Evolutionary conservation across 208 protist genomes (phyloP).

Genomic region (Perkinsela sp.): DNA sequence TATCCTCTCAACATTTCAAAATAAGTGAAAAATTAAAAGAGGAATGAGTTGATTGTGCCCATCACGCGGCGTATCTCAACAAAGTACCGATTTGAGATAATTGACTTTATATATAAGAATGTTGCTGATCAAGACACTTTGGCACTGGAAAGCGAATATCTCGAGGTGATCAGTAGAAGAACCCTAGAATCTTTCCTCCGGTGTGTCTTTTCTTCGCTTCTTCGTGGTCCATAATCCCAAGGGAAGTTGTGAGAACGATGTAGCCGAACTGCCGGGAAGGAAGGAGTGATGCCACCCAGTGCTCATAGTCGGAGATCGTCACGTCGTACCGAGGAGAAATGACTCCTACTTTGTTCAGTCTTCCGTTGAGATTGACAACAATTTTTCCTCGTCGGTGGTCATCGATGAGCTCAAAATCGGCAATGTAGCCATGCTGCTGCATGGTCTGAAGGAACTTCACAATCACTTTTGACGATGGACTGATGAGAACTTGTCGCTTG

Average conservation of each 20-base stretch:
- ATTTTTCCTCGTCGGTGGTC: constrained; percentile 98
- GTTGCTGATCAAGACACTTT: too few species aligned
- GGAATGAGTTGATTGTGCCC: too few species aligned
- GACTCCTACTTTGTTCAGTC: constrained; percentile 99
- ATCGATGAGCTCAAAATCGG: constrained; percentile 99
- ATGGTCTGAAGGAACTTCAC: constrained; percentile 99
- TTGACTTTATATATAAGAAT: too few species aligned
- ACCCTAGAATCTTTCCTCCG: constrained; percentile 99
- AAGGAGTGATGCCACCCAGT: constrained; percentile 93
- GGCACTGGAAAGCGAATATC: background rate
- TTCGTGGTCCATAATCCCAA: constrained; percentile 99
- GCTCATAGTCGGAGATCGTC: constrained; percentile 79
- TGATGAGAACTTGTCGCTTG: constrained; percentile 96
- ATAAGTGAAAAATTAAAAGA: too few species aligned
- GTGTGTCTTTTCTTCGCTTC: constrained; percentile 90
- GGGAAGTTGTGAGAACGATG: constrained; percentile 96
- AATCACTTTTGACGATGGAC: constrained; percentile 96
- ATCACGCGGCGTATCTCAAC: too few species aligned
- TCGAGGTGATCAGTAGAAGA: constrained; percentile 86
- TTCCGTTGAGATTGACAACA: constrained; percentile 97
- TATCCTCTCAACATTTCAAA: too few species aligned
- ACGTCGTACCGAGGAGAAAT: constrained; percentile 97
- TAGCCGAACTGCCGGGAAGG: constrained; percentile 99
- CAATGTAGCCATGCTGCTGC: constrained; percentile 99
- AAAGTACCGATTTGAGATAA: too few species aligned